Percentiles rank a stretch among this genome's conserved stretches.
These are phyloP conservation scores for Hortiboletus campestris DNA, from an alignment of 768 basidiomycete species.

Conservation along the genomic window DNA sequence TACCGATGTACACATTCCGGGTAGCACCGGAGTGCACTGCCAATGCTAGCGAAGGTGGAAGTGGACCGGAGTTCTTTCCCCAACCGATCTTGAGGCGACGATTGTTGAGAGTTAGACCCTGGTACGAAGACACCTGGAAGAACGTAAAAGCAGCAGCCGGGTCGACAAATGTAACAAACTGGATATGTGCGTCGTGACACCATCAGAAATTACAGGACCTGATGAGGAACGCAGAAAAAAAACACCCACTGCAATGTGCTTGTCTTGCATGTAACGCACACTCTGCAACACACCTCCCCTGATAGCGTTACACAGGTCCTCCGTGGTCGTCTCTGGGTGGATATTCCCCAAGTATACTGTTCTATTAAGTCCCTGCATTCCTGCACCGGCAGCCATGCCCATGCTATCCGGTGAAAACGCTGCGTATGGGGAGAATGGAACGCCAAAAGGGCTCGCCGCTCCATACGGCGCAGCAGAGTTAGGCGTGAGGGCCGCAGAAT, in stretches of 20 bases:
- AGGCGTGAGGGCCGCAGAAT: slow-evolving; percentile 43
- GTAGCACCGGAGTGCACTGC: slow-evolving; percentile 93
- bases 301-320: slow-evolving; percentile 95
- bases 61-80: slow-evolving; percentile 93
- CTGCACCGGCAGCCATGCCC: slow-evolving; percentile 28
- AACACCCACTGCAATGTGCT: slow-evolving; percentile 86
- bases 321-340: slow-evolving; percentile 91
- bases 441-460: slow-evolving; percentile 30
- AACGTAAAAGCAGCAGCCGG: slow-evolving; percentile 91
- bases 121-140: slow-evolving; percentile 87
- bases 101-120: slow-evolving; percentile 89
- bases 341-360: slow-evolving; percentile 97
- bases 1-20: slow-evolving; percentile 94
- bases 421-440: slow-evolving; percentile 47
- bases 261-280: slow-evolving; percentile 93
- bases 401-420: slow-evolving; percentile 47
- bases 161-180: slow-evolving; percentile 98
- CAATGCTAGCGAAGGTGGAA: slow-evolving; percentile 78
- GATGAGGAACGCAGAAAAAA: not conserved
- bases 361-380: slow-evolving; percentile 70
- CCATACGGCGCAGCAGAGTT: slow-evolving; percentile 31
- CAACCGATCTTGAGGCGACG: slow-evolving; percentile 95
- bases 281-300: slow-evolving; percentile 96
- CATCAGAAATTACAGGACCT: not conserved
- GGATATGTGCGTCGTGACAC: not conserved